Percentiles rank a stretch among this genome's conserved stretches.
Evolutionary conservation across 331 rosid genomes (phyloP).

Genomic region (Quercus tomentella): DNA sequence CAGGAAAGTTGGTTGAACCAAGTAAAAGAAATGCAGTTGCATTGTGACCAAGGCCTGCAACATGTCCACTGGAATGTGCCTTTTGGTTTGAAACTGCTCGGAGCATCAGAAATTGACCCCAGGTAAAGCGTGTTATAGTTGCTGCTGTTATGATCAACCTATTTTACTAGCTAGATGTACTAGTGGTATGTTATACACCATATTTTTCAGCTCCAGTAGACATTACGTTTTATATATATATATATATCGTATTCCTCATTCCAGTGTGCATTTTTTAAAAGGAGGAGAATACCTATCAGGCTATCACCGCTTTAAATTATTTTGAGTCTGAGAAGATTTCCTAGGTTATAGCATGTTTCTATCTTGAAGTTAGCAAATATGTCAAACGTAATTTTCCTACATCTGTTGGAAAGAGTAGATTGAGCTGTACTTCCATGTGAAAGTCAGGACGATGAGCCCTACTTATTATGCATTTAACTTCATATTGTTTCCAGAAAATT

Average conservation of each 20-base stretch:
- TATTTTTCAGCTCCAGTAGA: background rate
- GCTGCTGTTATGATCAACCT: background rate
- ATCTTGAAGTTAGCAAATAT: background rate
- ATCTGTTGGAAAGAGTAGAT: background rate
- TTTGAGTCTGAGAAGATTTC: background rate
- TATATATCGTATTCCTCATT: background rate
- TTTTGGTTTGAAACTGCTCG: slow-evolving; percentile 45
- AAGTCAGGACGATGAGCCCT: background rate
- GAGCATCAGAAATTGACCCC: slow-evolving; percentile 46
- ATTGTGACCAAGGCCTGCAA: slow-evolving; percentile 75
- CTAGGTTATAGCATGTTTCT: background rate
- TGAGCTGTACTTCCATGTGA: background rate
- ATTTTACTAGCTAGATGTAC: background rate
- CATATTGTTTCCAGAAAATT: background rate
- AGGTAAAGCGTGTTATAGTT: slow-evolving; percentile 41
- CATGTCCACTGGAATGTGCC: slow-evolving; percentile 38
- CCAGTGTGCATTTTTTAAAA: background rate
- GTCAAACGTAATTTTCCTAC: background rate
- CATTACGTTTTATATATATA: background rate
- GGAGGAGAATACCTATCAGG: background rate
- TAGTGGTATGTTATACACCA: background rate
- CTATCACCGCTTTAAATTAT: background rate
- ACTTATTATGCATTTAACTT: background rate
- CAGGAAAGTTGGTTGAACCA: slow-evolving; percentile 94
- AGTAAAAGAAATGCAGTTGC: slow-evolving; percentile 82